Evolutionary conservation across 2,329 filamentous ascomycete species (phyloP).

Genomic region (Aulographum hederae): DNA sequence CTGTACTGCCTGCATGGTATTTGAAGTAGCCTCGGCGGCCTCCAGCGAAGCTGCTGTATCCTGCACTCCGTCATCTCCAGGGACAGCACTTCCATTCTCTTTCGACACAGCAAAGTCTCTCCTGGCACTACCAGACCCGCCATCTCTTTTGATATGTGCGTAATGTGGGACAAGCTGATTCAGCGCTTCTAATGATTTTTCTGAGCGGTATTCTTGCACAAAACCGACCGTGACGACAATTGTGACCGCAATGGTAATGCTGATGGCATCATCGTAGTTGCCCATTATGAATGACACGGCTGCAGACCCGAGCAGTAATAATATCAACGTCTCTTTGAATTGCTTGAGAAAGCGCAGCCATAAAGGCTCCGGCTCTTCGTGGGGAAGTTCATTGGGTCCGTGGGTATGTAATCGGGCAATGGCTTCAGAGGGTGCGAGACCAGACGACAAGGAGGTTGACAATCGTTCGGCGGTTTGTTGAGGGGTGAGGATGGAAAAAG

Average conservation of each 20-base stretch:
- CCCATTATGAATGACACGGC: slow-evolving; percentile 77
- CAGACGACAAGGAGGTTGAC: slow-evolving; percentile 65
- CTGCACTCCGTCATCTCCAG: slow-evolving; percentile 22
- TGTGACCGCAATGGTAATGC: slow-evolving; percentile 87
- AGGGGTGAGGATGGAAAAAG: slow-evolving; percentile 49
- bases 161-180: slow-evolving; percentile 89
- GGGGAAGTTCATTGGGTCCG: slow-evolving; percentile 86
- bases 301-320: slow-evolving; percentile 79
- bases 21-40: slow-evolving; percentile 52
- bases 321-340: slow-evolving; percentile 87
- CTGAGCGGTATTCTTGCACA: slow-evolving; percentile 90
- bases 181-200: slow-evolving; percentile 90
- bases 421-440: slow-evolving; percentile 66
- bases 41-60: slow-evolving; percentile 42
- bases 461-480: slow-evolving; percentile 62
- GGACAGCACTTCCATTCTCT: slow-evolving; percentile 9
- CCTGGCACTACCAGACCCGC: slow-evolving; percentile 4
- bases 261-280: slow-evolving; percentile 87
- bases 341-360: slow-evolving; percentile 94
- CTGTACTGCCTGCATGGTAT: slow-evolving; percentile 70
- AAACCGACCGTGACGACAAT: slow-evolving; percentile 96
- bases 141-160: slow-evolving; percentile 72
- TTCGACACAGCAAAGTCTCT: slow-evolving; percentile 5
- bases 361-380: slow-evolving; percentile 80
- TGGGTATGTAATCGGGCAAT: slow-evolving; percentile 60